phyloP scores from a whole-genome alignment of 2,329 filamentous ascomycete genomes.

The Bipolaris victoriae region DNA sequence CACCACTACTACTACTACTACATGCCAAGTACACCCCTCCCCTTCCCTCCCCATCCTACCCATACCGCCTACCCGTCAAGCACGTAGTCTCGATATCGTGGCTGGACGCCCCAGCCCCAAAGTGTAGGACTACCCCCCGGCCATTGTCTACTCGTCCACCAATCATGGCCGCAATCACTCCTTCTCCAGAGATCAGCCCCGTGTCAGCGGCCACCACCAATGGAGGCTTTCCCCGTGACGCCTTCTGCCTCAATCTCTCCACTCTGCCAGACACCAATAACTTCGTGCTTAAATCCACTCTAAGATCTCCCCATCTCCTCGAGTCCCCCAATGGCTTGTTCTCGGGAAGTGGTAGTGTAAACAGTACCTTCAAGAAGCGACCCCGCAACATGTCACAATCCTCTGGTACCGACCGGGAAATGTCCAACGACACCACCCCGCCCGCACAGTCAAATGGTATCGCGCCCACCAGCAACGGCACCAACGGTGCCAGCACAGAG shows the following conservation, averaged over 20 bases:
- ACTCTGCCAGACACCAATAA: slow-evolving; percentile 46
- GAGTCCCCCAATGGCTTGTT: slow-evolving; percentile 48
- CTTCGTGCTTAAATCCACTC: slow-evolving; percentile 47
- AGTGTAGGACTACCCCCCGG: slow-evolving; percentile 37
- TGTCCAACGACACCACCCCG: slow-evolving; percentile 43
- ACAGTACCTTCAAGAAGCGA: slow-evolving; percentile 45
- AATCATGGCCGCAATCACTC: slow-evolving; percentile 51
- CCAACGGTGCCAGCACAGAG: slow-evolving; percentile 32
- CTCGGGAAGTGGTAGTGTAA: slow-evolving; percentile 35
- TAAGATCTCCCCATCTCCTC: slow-evolving; percentile 48
- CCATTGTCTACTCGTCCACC: slow-evolving; percentile 38
- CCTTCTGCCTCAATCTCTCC: slow-evolving; percentile 50
- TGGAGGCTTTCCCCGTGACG: slow-evolving; percentile 47
- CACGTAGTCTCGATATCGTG: slow-evolving; percentile 28
- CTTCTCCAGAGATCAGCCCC: slow-evolving; percentile 52
- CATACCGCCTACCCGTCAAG: slow-evolving; percentile 4
- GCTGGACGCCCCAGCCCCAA: slow-evolving; percentile 38
- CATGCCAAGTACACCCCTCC: not conserved
- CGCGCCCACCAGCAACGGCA: slow-evolving; percentile 40
- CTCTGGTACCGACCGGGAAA: slow-evolving; percentile 50
- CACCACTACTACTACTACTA: too few relatives aligned
- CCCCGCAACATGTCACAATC: slow-evolving; percentile 53
- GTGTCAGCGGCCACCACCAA: slow-evolving; percentile 51
- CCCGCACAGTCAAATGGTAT: slow-evolving; percentile 37
- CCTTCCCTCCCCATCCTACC: slow-evolving; percentile 9